Conservation (phyloP, 169 alveolate genomes). For the Plasmodium gaboni region DNA sequence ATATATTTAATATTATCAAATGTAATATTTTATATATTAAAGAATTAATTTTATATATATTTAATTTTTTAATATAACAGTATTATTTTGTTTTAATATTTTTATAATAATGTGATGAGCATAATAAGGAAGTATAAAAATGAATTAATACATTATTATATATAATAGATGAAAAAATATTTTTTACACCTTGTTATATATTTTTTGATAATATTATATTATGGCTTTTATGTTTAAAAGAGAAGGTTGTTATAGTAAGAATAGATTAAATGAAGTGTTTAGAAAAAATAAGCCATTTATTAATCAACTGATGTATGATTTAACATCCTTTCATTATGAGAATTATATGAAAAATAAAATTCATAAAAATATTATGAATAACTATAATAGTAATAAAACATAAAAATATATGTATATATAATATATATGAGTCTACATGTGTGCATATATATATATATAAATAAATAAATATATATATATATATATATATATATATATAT, state of each 20-base stretch:
- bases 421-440: not conserved
- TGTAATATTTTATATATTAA: no score
- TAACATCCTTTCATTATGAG: slow-evolving; percentile 71
- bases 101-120: no score
- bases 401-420: not conserved
- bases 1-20: no score
- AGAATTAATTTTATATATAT: no score
- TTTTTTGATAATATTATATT: no score
- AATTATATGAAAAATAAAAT: slow-evolving; percentile 72
- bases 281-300: slow-evolving; percentile 58
- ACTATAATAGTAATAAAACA: slow-evolving; percentile 59
- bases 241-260: slow-evolving; percentile 75
- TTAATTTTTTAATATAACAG: no score
- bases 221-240: slow-evolving; percentile 75
- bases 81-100: no score
- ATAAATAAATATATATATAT: not conserved
- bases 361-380: slow-evolving; percentile 59
- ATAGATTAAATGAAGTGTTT: slow-evolving; percentile 55
- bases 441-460: not conserved
- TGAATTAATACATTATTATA: no score
- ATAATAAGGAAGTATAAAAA: no score
- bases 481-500: not conserved
- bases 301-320: slow-evolving; percentile 72
- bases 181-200: no score
- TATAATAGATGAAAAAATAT: no score